A percentile compares a stretch with the other conserved stretches of the same genome.
These are phyloP conservation scores for Trametes villosa DNA, from an alignment of 768 basidiomycete genomes.

Conservation along the genomic window DNA sequence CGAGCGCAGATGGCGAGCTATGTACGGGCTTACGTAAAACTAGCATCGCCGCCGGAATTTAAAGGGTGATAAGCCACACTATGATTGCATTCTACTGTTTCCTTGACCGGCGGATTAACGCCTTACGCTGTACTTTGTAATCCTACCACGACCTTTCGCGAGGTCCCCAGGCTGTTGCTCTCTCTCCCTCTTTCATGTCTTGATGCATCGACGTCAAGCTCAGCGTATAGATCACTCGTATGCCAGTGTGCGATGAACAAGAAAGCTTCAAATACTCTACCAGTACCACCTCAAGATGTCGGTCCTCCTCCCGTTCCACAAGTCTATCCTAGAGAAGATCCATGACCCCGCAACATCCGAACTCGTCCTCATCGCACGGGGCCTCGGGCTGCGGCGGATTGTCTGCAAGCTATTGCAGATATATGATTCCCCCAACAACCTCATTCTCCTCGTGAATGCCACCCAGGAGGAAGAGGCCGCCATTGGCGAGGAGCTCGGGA, in stretches of 20 bases:
- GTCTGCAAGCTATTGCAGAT: constrained; percentile 90
- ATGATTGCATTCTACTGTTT: too few relatives aligned
- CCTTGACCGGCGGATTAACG: too few relatives aligned
- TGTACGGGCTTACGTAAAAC: not conserved
- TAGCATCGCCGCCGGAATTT: not conserved
- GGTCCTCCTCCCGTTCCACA: constrained; percentile 64
- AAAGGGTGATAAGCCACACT: not conserved
- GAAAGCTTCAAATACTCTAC: not conserved
- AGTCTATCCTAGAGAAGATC: constrained; percentile 64
- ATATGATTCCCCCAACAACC: constrained; percentile 83
- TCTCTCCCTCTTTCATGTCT: too few relatives aligned
- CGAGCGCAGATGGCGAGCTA: not conserved
- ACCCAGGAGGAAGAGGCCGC: constrained; percentile 86
- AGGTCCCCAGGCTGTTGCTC: too few relatives aligned
- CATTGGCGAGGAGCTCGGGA: constrained; percentile 90
- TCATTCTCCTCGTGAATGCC: constrained; percentile 85
- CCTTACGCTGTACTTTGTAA: not conserved
- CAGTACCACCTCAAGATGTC: constrained; percentile 24
- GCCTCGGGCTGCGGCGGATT: constrained; percentile 84
- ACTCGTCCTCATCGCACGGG: constrained; percentile 82
- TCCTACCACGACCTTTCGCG: not conserved
- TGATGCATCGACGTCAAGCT: not conserved
- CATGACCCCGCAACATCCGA: constrained; percentile 78
- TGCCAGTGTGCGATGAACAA: not conserved
- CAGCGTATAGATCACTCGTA: not conserved